phyloP scores from a whole-genome alignment of 192 early-diverging fungal genomes.

The Allomyces macrogynus region DNA sequence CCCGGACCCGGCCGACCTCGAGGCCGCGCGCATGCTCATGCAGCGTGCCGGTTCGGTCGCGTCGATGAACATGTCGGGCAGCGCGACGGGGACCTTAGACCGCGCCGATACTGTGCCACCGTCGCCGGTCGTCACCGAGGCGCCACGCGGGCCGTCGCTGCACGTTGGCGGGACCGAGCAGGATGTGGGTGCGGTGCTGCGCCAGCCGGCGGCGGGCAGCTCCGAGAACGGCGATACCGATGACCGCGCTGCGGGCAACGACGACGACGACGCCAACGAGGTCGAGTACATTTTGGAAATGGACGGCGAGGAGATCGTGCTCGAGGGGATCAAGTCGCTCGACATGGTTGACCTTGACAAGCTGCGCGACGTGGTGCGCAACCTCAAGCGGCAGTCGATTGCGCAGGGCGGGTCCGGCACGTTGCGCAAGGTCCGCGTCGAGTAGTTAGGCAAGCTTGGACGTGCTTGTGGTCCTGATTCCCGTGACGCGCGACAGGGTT shows the following conservation, averaged over 20 bases:
- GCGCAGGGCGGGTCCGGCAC: no score
- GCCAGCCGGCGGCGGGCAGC: background rate
- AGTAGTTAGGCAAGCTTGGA: no score
- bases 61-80: background rate
- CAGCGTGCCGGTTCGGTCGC: background rate
- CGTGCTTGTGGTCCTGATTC: no score
- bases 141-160: background rate
- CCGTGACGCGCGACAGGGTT: no score
- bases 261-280: background rate
- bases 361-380: background rate
- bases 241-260: background rate
- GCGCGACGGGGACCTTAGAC: background rate
- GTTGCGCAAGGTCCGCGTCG: no score
- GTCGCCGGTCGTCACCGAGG: background rate
- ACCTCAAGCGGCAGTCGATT: background rate
- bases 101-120: background rate
- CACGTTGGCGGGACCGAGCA: background rate
- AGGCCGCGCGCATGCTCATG: background rate
- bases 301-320: background rate
- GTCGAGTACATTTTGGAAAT: background rate
- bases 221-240: background rate
- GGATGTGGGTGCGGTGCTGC: background rate
- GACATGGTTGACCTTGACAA: background rate
- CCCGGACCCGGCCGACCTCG: background rate
- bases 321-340: background rate